Conservation (phyloP, 345 rosid species). For the Populus ilicifolia region DNA sequence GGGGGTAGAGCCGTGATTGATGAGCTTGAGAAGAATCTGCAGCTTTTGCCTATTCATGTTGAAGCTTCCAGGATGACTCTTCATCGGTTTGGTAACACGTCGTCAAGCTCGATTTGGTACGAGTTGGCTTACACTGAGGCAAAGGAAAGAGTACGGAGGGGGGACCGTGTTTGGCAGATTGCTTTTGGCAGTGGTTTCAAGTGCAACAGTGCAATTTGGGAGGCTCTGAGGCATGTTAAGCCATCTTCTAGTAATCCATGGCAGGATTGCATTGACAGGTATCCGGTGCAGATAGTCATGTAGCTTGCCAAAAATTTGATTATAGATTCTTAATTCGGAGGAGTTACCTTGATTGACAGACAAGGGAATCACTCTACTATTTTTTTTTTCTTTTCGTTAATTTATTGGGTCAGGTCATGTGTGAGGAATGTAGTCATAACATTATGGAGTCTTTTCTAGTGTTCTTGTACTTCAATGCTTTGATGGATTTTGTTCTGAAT, state of each 20-base stretch:
- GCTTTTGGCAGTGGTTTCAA: constrained; percentile 91
- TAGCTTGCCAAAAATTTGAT: constrained; percentile 23
- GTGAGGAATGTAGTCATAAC: not conserved
- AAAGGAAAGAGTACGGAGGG: constrained; percentile 71
- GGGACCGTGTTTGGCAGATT: constrained; percentile 87
- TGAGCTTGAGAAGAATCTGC: constrained; percentile 90
- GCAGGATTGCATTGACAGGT: constrained; percentile 29
- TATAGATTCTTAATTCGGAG: constrained; percentile 6
- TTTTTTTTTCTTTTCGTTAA: constrained; percentile 2
- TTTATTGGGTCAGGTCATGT: constrained; percentile 11
- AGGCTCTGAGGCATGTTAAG: constrained; percentile 18
- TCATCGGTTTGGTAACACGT: constrained; percentile 86
- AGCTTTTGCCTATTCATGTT: constrained; percentile 59
- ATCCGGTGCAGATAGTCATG: constrained; percentile 51
- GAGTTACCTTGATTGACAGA: constrained; percentile 10
- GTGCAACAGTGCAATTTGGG: constrained; percentile 60
- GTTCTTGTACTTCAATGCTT: not conserved
- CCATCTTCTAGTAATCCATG: constrained; percentile 26
- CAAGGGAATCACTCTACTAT: constrained; percentile 1
- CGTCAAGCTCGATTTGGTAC: constrained; percentile 91
- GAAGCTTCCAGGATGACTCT: constrained; percentile 91
- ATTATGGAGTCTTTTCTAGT: not conserved
- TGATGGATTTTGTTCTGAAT: not conserved
- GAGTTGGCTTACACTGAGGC: constrained; percentile 82
- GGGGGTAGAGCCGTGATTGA: constrained; percentile 94